These are phyloP conservation scores for Colletotrichum navitas DNA, from an alignment of 2,329 filamentous ascomycete species.

Conservation along the genomic window DNA sequence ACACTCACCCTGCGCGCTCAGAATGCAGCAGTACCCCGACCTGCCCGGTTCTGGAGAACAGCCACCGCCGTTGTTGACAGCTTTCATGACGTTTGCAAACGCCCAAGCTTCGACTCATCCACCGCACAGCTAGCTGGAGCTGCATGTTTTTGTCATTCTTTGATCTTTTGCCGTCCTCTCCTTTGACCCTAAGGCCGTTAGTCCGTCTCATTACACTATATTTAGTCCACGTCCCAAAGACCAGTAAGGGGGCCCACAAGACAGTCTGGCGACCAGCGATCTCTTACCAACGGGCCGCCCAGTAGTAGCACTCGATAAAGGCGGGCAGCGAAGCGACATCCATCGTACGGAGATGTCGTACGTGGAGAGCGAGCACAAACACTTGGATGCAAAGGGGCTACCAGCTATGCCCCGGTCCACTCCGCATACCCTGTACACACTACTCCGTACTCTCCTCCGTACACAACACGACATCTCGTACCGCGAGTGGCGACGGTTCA, in stretches of 20 bases:
- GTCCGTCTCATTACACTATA: conserved; percentile 31
- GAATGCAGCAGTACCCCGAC: conserved; percentile 16
- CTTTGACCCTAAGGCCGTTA: conserved; percentile 22
- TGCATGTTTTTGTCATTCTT: conserved; percentile 24
- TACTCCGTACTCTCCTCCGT: too few species aligned
- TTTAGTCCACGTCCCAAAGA: conserved; percentile 30
- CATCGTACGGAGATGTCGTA: conserved; percentile 28
- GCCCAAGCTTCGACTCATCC: conserved; percentile 24
- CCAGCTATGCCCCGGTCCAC: not conserved
- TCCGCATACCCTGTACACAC: not conserved
- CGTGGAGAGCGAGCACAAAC: conserved; percentile 30
- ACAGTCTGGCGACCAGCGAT: conserved; percentile 16
- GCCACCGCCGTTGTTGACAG: conserved; percentile 13
- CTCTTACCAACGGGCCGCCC: conserved; percentile 24
- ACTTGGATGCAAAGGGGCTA: conserved; percentile 30
- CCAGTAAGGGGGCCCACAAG: conserved; percentile 21
- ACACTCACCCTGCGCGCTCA: not conserved
- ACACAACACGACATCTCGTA: not conserved
- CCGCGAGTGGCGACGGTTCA: conserved; percentile 23
- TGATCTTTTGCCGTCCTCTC: not conserved
- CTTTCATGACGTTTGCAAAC: conserved; percentile 25
- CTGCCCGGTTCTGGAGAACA: conserved; percentile 20
- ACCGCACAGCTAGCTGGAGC: not conserved
- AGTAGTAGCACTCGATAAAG: conserved; percentile 9
- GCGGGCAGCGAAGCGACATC: conserved; percentile 28